Base-by-base conservation (phyloP, 2,329 filamentous ascomycete species). In the Chalaropsis thielavioides region DNA sequence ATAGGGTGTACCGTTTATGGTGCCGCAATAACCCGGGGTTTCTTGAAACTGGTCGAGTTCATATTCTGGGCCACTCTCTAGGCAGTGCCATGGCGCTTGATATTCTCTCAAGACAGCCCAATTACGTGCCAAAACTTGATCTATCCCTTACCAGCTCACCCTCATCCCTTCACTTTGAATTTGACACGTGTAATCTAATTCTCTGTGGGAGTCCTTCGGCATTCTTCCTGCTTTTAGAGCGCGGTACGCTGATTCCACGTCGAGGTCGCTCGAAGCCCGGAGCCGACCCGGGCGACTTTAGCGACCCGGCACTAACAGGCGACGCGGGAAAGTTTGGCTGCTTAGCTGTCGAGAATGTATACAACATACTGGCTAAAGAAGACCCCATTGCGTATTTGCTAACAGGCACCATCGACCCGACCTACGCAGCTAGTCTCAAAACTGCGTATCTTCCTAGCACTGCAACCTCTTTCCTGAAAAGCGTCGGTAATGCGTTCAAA, bases 1-100 rank as follows among this genome's bases (percentile, higher is more conserved):
- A 99, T 71, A 84, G 92, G 4, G 89, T 99, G n/a, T 97, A 96
- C 73, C 84, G 89, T 19, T 80, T 97, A 1, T 99, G 94, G 94
- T 96, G 92, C 72, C 81, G 82, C 59, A 96, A 97, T 72, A 97
- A 99, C 68, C 88, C 90, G 0, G 89, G 86, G 0, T 99, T 99
- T 71, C 78, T 86, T 10, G 79, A 89, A 22, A 80, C 83, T 67
- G 94, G 94, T 6, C 86, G 90, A 8, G 91, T 97, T 0, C 94
- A 99, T 74, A 77, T 99, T 4, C 88, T 99, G 67, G 94, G 89
- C 0, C 94, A 99, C 73, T 96, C 92, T 0, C 81, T 99, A 0
- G 94, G 94, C 11, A 96, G 90, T 69, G 91, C 91, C 46, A 97
- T 99, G 90, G 88, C 92, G 1, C 78, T 96, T 44, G 94, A 99